Evolutionary conservation across 1,284 basidiomycete genomes (phyloP).

Genomic region (Tilletia caries): DNA sequence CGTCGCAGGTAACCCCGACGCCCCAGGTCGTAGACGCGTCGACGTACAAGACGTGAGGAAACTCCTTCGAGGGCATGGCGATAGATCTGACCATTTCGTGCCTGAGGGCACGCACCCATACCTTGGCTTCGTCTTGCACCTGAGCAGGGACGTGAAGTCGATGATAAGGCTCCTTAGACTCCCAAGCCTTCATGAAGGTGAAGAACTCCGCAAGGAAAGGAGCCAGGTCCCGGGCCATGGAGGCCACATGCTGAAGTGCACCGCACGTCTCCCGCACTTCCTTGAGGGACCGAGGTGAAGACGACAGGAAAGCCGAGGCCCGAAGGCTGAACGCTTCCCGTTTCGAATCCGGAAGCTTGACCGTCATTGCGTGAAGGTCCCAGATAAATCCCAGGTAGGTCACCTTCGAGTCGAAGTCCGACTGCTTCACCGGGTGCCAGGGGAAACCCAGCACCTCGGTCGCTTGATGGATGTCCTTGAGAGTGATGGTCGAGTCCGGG

Average conservation of each 20-base stretch:
- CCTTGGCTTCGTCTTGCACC: too few relatives aligned
- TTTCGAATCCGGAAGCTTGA: background rate
- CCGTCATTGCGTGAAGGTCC: background rate
- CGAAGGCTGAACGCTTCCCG: background rate
- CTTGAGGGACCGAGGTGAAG: background rate
- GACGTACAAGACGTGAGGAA: background rate
- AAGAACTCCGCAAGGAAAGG: background rate
- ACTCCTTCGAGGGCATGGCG: background rate
- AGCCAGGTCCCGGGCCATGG: background rate
- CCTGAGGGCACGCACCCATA: too few relatives aligned
- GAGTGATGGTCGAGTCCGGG: background rate
- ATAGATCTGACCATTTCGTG: too few relatives aligned
- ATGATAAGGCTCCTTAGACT: too few relatives aligned
- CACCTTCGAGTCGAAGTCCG: background rate
- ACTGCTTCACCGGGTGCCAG: conserved; percentile 2
- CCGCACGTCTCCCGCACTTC: background rate
- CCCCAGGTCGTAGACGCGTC: background rate
- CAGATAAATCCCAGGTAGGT: too few relatives aligned
- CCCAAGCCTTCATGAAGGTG: background rate
- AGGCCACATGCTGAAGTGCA: background rate
- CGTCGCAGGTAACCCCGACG: background rate
- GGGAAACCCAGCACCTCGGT: background rate
- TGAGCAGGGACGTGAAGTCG: too few relatives aligned
- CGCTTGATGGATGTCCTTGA: background rate
- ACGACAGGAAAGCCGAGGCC: background rate